Percentiles rank a stretch among this genome's conserved stretches.
phyloP scores from a whole-genome alignment of 352 stramenopile species.

The Halophytophthora batemanensis region DNA sequence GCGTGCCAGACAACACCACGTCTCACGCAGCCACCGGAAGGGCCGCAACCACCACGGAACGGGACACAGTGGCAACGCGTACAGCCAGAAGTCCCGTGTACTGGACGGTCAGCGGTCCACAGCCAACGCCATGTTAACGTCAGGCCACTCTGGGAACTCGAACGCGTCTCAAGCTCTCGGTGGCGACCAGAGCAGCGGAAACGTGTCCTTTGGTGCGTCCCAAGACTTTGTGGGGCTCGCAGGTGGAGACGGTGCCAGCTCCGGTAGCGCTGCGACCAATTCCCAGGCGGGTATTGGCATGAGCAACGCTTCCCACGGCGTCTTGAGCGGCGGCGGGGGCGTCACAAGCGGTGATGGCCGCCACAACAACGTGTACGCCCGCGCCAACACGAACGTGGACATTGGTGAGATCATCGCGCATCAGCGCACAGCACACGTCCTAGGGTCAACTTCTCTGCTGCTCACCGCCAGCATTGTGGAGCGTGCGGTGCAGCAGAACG shows the following conservation, averaged over 20 bases:
- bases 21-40: slow-evolving; percentile 19
- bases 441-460: slow-evolving; percentile 57
- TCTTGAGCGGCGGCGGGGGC: slow-evolving; percentile 33
- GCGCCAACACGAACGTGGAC: slow-evolving; percentile 72
- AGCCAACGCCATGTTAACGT: slow-evolving; percentile 16
- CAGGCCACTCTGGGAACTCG: slow-evolving; percentile 25
- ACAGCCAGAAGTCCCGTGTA: slow-evolving; percentile 44
- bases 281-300: slow-evolving; percentile 43
- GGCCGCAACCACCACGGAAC: slow-evolving; percentile 10
- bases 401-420: slow-evolving; percentile 66
- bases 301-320: slow-evolving; percentile 37
- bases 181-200: slow-evolving; percentile 40
- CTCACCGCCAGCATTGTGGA: slow-evolving; percentile 70
- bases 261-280: slow-evolving; percentile 31
- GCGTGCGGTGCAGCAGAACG: slow-evolving; percentile 86
- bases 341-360: slow-evolving; percentile 43
- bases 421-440: slow-evolving; percentile 62
- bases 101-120: slow-evolving; percentile 42
- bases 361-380: slow-evolving; percentile 53
- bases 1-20: slow-evolving; percentile 43
- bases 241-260: slow-evolving; percentile 23
- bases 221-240: slow-evolving; percentile 33
- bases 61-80: slow-evolving; percentile 13
- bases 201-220: slow-evolving; percentile 47
- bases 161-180: slow-evolving; percentile 41